Base-by-base conservation (phyloP, 2,329 filamentous ascomycete genomes). In the Botryotinia narcissicola region DNA sequence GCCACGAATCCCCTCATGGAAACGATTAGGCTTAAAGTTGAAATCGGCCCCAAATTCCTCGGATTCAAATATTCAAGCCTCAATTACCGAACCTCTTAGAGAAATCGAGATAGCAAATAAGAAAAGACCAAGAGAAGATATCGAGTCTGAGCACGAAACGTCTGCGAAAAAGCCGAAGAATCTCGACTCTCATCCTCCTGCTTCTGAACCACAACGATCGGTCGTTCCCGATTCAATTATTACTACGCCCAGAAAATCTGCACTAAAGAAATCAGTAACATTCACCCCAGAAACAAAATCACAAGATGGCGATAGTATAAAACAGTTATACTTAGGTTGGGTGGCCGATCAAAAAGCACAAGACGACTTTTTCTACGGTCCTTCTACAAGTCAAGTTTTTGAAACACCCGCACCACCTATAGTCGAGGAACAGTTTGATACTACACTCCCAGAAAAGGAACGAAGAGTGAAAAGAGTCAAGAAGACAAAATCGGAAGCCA, bases 211-310 rank as follows among this genome's bases (percentile, higher is more conserved):
- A 25, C 51, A 35, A 72, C 60, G n/a, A 40, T 20, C 75, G 25
- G 4, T 46, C 48, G 61, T 71, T 63, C 66, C 75, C 71, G 72
- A 77, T 76, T 76, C 80, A 78, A 73, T 73, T 9, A 29, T 57
- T 42, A 80, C 78, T 54, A 69, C 66, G 32, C 78, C 79, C 20
- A 74, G 74, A 35, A 71, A 42, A 18, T 62, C 78, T 42, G 75
- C 74, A 71, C 79, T 79, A 57, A 83, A 83, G 75, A 91, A 91
- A 80, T 89, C 87, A 6, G 90, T 92, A 14, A 87, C 88, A 1
- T 92, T 92, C 79, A 87, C 89, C 1, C 84, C 87, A 12, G 89
- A 90, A 69, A 90, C 89, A 4, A 91, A 92, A 79, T 82, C 81
- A 10, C 81, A 85, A 63, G 88, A 91, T 80, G 88, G 86, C 32